Evolutionary conservation across 805 yeast genomes (phyloP), one percentile per base, ranked within the genome.

Genomic region (Yarrowia osloensis): DNA sequence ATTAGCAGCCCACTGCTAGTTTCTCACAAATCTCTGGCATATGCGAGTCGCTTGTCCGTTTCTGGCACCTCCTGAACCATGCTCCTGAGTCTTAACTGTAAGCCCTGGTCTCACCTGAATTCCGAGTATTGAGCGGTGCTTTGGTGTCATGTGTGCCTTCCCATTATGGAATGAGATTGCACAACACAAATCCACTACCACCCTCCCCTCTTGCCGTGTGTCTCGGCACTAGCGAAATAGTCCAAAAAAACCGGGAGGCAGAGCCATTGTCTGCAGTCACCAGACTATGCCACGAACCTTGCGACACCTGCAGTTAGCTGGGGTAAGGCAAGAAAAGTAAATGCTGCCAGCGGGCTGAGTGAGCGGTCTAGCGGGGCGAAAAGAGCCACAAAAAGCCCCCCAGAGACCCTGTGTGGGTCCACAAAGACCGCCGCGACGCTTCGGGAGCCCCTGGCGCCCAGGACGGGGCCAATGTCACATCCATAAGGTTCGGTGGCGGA

Each of bases 401-500:
- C 5, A 35, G 7, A 6, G 39, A 7, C 19, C 19, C 19, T 7
- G 6, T 35, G 39, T 13, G 11, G 46, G 26, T 4, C 46, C 46
- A 9, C 15, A 11, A 3, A 2, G 5, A 13, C 24, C 15, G 4
- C 26, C 24, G 7, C 46, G 5, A 2, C 46, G 26, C 11, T 9
- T 5, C 46, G 4, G 5, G 6, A 5, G 21, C 6, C 11, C 42
- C 47, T 42, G 17, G 12, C 46, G 26, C 26, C 28, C 28, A 3
- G 21, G 4, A 8, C 29, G 13, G 37, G 37, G 17, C 19, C 57
- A 33, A 50, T 50, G 57, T 50, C 37, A 50, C 57, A 22, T 33
- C 40, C 57, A 50, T 50, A 50, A 50, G 57, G 57, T 50, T 50
- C 57, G 28, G 57, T 50, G 57, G 57, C 57, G 57, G 39, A 49